Conservation (phyloP, 2,329 filamentous ascomycete genomes). For the Erysiphe neolycopersici region DNA sequence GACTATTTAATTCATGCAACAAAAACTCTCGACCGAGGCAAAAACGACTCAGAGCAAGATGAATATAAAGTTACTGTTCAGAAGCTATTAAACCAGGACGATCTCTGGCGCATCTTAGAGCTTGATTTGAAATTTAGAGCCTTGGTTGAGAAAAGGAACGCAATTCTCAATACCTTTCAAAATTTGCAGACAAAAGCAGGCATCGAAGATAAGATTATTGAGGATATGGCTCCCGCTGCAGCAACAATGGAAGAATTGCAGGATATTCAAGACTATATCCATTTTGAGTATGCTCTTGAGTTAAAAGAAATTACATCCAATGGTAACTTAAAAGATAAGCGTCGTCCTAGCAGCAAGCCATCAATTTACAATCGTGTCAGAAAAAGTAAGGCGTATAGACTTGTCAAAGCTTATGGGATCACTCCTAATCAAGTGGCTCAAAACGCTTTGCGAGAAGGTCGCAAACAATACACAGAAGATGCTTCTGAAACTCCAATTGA, state of each 20-base stretch:
- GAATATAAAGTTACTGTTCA: slow-evolving; percentile 55
- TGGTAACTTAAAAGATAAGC: slow-evolving; percentile 35
- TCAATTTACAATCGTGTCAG: slow-evolving; percentile 65
- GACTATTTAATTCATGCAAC: slow-evolving; percentile 86
- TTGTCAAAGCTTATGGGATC: slow-evolving; percentile 79
- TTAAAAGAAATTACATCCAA: slow-evolving; percentile 52
- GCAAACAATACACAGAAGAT: slow-evolving; percentile 65
- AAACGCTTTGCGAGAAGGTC: slow-evolving; percentile 55
- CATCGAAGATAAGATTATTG: slow-evolving; percentile 47
- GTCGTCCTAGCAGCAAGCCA: slow-evolving; percentile 49
- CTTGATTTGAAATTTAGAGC: slow-evolving; percentile 88
- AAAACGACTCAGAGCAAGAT: slow-evolving; percentile 40
- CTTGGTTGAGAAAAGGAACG: slow-evolving; percentile 71
- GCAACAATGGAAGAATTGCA: slow-evolving; percentile 85
- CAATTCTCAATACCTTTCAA: slow-evolving; percentile 53
- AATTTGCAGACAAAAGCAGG: slow-evolving; percentile 35
- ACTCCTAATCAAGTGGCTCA: slow-evolving; percentile 67
- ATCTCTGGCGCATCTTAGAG: slow-evolving; percentile 87
- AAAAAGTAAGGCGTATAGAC: slow-evolving; percentile 48
- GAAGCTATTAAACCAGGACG: slow-evolving; percentile 73
- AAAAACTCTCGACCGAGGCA: slow-evolving; percentile 32
- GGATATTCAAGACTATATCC: slow-evolving; percentile 84
- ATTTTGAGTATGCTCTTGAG: slow-evolving; percentile 72
- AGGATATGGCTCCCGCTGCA: slow-evolving; percentile 56
- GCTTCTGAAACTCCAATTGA: slow-evolving; percentile 56